Percentiles rank a stretch among this genome's conserved stretches.
Evolutionary conservation across 2,329 filamentous ascomycete genomes (phyloP).

Genomic region (Microsporum ferrugineum): DNA sequence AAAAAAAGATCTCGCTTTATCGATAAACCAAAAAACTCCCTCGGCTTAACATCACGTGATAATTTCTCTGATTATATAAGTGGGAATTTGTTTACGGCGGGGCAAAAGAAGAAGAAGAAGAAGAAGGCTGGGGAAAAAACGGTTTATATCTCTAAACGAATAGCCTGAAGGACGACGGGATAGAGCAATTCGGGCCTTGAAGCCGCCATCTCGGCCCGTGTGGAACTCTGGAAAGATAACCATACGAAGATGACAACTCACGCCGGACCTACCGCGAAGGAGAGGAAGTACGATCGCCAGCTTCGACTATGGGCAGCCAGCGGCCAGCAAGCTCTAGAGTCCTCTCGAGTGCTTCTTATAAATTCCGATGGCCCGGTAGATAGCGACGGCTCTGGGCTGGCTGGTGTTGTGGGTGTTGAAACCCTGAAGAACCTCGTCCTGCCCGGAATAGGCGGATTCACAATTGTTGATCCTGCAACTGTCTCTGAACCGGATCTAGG

Average conservation of each 20-base stretch:
- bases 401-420: slow-evolving; percentile 81
- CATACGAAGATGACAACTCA: slow-evolving; percentile 14
- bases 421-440: slow-evolving; percentile 94
- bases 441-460: slow-evolving; percentile 82
- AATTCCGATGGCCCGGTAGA: slow-evolving; percentile 49
- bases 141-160: neutral
- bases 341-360: slow-evolving; percentile 79
- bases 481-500: slow-evolving; percentile 79
- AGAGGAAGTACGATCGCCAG: slow-evolving; percentile 85
- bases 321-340: slow-evolving; percentile 80
- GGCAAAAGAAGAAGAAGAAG: neutral
- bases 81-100: slow-evolving; percentile 18
- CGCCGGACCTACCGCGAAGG: slow-evolving; percentile 46
- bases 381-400: slow-evolving; percentile 37
- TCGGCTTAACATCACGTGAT: too few relatives aligned
- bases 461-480: slow-evolving; percentile 67
- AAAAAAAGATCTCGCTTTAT: too few relatives aligned
- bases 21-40: too few relatives aligned
- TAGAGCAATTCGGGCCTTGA: neutral
- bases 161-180: neutral
- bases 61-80: neutral
- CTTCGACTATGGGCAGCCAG: slow-evolving; percentile 88
- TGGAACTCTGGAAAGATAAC: neutral
- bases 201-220: neutral
- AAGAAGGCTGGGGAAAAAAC: neutral